Evolutionary conservation across 2,329 filamentous ascomycete genomes (phyloP).

Genomic region (Helotiales sp.): DNA sequence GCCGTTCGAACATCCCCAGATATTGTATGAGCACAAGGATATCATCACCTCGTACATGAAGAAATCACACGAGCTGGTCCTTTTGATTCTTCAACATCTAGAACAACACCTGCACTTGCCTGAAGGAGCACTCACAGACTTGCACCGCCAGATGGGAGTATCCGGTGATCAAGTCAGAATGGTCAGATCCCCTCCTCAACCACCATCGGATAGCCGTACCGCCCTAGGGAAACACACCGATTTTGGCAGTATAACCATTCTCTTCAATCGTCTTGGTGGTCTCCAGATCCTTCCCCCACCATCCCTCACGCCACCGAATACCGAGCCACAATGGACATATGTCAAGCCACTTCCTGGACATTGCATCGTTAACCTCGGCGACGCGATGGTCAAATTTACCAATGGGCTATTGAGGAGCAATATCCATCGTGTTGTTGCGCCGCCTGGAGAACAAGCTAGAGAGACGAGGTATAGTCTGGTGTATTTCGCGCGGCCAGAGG

Average conservation of each 20-base stretch:
- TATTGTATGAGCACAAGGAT: slow-evolving; percentile 20
- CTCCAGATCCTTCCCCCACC: slow-evolving; percentile 38
- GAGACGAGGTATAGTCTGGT: slow-evolving; percentile 49
- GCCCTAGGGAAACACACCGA: slow-evolving; percentile 38
- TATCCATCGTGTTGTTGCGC: slow-evolving; percentile 37
- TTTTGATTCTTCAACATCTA: slow-evolving; percentile 25
- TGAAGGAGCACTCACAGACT: slow-evolving; percentile 15
- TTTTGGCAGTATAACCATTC: slow-evolving; percentile 40
- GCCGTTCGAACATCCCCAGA: slow-evolving; percentile 25
- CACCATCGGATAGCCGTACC: slow-evolving; percentile 23
- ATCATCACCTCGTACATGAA: slow-evolving; percentile 25
- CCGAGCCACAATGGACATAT: slow-evolving; percentile 35
- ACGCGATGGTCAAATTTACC: slow-evolving; percentile 39
- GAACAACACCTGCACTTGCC: slow-evolving; percentile 29
- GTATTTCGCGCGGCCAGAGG: slow-evolving; percentile 53
- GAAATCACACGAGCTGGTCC: slow-evolving; percentile 23
- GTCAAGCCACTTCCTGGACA: slow-evolving; percentile 37
- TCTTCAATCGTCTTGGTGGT: slow-evolving; percentile 42
- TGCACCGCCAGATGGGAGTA: slow-evolving; percentile 18
- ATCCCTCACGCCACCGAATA: slow-evolving; percentile 15
- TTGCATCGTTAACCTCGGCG: slow-evolving; percentile 40
- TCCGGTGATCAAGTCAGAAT: slow-evolving; percentile 32
- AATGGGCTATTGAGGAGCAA: slow-evolving; percentile 35
- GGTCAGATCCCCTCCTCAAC: slow-evolving; percentile 29
- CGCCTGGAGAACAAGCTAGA: slow-evolving; percentile 31